These are phyloP conservation scores for Sporothrix schenckii DNA, from an alignment of 2,329 filamentous ascomycete species.

Conservation along the genomic window DNA sequence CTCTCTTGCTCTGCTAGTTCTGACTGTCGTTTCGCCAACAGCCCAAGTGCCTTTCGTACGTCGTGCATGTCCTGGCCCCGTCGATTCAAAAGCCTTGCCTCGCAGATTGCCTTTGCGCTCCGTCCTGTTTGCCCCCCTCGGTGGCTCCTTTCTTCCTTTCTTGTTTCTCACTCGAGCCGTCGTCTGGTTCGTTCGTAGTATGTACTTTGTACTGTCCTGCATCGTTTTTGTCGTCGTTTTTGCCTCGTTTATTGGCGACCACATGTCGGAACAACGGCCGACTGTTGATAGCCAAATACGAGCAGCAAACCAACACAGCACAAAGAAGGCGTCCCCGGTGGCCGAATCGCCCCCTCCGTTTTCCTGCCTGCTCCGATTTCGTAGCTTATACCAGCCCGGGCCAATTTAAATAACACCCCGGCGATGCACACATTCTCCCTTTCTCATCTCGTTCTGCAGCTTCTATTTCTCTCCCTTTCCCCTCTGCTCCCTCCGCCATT, in stretches of 20 bases:
- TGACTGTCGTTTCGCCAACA: background rate
- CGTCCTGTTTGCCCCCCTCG: background rate
- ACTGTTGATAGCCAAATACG: background rate
- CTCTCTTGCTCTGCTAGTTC: background rate
- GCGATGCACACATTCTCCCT: constrained; percentile 24
- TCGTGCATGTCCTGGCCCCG: background rate
- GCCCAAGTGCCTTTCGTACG: background rate
- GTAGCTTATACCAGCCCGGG: background rate
- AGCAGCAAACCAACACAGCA: background rate
- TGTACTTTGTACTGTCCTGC: background rate
- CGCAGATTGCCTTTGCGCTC: background rate
- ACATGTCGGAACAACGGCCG: background rate
- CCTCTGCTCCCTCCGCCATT: background rate
- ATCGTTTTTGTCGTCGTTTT: background rate
- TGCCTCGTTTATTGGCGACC: background rate
- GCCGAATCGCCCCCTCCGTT: background rate
- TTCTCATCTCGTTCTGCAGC: background rate
- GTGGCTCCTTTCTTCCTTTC: constrained; percentile 5
- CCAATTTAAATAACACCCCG: background rate
- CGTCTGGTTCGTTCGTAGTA: background rate
- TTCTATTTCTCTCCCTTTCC: background rate
- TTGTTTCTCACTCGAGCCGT: constrained; percentile 1
- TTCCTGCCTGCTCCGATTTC: constrained; percentile 1
- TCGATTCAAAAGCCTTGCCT: too few relatives aligned
- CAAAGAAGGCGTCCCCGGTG: background rate